Evolutionary conservation across 139 green algal species (phyloP).

Genomic region (Asterochloris erici): DNA sequence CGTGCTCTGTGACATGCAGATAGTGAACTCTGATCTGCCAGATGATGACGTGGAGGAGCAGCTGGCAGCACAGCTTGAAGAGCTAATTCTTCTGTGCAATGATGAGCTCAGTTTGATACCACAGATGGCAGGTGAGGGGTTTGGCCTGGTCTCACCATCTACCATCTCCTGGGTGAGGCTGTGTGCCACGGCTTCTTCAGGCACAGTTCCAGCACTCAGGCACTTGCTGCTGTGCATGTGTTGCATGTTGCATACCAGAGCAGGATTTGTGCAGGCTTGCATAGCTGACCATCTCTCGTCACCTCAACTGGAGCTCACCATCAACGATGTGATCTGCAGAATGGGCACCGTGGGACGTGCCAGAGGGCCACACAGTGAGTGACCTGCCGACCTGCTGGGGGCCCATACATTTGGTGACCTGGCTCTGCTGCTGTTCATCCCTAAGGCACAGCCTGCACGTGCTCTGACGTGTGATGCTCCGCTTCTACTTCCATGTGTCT

Average conservation of each 20-base stretch:
- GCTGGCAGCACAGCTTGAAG: constrained; percentile 45
- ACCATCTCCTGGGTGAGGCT: too few relatives aligned
- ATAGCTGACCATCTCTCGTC: background rate
- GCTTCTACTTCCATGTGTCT: background rate
- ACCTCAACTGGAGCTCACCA: background rate
- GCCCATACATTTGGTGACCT: background rate
- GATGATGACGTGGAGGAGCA: constrained; percentile 44
- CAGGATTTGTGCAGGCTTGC: background rate
- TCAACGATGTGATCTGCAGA: constrained; percentile 18
- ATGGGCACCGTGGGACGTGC: constrained; percentile 58
- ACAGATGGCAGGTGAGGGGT: constrained; percentile 42
- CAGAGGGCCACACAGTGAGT: constrained; percentile 29
- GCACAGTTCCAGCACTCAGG: too few relatives aligned
- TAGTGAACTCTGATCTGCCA: constrained; percentile 13
- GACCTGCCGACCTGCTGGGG: background rate
- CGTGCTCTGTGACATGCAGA: background rate
- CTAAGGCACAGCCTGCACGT: background rate
- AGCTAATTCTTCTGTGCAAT: constrained; percentile 37
- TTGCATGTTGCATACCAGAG: too few relatives aligned
- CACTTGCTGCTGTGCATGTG: too few relatives aligned
- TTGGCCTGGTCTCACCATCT: background rate
- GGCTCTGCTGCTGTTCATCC: background rate
- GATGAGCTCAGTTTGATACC: constrained; percentile 55
- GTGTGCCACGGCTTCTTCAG: too few relatives aligned
- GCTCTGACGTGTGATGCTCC: background rate